Evolutionary conservation across 768 basidiomycete species (phyloP).

Genomic region (Galerina marginata): DNA sequence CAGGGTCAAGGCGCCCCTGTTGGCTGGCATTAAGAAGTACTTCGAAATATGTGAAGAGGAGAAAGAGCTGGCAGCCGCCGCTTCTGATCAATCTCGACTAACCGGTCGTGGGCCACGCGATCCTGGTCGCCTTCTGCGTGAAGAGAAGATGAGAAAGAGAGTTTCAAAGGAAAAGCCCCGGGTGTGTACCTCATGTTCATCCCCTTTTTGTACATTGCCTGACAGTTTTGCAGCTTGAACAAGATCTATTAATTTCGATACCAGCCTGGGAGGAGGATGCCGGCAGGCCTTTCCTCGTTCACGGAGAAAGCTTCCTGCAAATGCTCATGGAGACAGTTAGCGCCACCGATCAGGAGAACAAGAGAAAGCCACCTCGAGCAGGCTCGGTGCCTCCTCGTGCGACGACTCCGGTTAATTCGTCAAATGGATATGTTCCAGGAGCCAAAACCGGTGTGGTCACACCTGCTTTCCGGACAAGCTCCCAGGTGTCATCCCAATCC

Average conservation of each 20-base stretch:
- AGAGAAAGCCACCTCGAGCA: constrained; percentile 55
- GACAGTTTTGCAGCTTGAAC: constrained; percentile 69
- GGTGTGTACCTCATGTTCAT: constrained; percentile 49
- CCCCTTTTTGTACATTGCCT: background rate
- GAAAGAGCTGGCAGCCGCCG: constrained; percentile 82
- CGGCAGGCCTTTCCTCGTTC: constrained; percentile 78
- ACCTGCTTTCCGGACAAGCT: constrained; percentile 64
- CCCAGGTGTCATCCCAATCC: constrained; percentile 50
- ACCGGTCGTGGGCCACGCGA: constrained; percentile 82
- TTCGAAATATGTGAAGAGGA: constrained; percentile 90
- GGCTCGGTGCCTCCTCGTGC: constrained; percentile 67
- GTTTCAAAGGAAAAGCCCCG: constrained; percentile 92
- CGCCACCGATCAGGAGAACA: constrained; percentile 83
- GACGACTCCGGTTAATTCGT: constrained; percentile 56
- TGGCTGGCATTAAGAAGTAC: constrained; percentile 84
- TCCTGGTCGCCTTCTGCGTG: constrained; percentile 84
- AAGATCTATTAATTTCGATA: constrained; percentile 78
- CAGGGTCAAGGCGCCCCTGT: constrained; percentile 74
- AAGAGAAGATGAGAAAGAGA: constrained; percentile 97
- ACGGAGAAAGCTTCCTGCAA: constrained; percentile 82
- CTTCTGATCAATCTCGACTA: constrained; percentile 81
- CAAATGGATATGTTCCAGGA: constrained; percentile 44
- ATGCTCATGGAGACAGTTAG: constrained; percentile 76
- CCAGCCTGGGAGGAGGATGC: constrained; percentile 87
- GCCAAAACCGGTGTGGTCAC: constrained; percentile 54